These are phyloP conservation scores for Phytophthora sp. DNA, from an alignment of 352 stramenopile species.

Conservation along the genomic window DNA sequence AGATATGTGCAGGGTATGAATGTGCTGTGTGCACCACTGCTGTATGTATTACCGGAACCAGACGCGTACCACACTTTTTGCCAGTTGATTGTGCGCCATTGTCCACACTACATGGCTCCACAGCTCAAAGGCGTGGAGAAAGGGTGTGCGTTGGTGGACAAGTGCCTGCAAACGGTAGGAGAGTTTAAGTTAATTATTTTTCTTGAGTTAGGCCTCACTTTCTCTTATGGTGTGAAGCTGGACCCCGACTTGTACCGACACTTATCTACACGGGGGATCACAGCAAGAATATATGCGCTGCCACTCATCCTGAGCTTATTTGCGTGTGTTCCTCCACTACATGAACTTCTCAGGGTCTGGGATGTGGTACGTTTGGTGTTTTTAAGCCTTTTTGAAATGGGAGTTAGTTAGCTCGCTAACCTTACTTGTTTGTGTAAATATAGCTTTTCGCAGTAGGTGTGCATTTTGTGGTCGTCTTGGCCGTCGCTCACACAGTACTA, in stretches of 20 bases:
- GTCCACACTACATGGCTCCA: constrained; percentile 90
- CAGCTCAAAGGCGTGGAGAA: constrained; percentile 86
- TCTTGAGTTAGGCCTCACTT: not conserved
- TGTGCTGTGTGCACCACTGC: constrained; percentile 86
- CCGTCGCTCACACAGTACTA: constrained; percentile 87
- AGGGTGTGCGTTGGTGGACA: constrained; percentile 82
- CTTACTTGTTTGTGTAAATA: not conserved
- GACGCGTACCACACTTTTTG: constrained; percentile 93
- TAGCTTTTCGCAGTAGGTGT: constrained; percentile 91
- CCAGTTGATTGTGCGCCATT: constrained; percentile 86
- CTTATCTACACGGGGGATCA: constrained; percentile 76
- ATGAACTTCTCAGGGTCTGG: constrained; percentile 91
- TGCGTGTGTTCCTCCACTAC: constrained; percentile 88
- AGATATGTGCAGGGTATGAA: constrained; percentile 96
- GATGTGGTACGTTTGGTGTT: constrained; percentile 71
- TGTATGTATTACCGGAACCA: constrained; percentile 93
- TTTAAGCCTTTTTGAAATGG: too few species aligned
- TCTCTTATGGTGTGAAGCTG: constrained; percentile 43
- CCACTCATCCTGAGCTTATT: constrained; percentile 91
- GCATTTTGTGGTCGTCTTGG: constrained; percentile 92
- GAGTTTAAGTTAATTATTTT: not conserved
- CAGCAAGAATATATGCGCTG: constrained; percentile 86
- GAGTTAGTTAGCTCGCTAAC: too few species aligned
- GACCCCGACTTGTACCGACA: constrained; percentile 86
- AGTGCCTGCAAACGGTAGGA: constrained; percentile 72